phyloP scores from a whole-genome alignment of 2,329 filamentous ascomycete species.

The Cryphonectria nitschkei region DNA sequence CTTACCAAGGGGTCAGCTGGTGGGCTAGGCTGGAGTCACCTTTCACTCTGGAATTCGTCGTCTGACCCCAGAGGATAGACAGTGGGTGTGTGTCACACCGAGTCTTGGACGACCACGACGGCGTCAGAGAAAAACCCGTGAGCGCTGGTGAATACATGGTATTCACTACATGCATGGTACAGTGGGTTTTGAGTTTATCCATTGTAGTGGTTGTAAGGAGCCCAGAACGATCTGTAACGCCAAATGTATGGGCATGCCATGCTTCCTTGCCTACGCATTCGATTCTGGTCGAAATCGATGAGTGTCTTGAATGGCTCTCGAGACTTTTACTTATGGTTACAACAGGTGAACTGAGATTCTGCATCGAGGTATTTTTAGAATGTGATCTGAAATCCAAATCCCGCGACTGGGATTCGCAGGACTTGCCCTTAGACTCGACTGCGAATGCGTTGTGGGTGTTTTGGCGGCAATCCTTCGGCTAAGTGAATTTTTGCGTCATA shows the following conservation, averaged over 20 bases:
- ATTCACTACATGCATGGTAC: not conserved
- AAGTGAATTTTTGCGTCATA: constrained; percentile 20
- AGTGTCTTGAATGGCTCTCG: not conserved
- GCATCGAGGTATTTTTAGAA: not conserved
- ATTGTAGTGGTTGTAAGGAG: not conserved
- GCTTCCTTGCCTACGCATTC: not conserved
- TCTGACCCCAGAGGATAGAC: not conserved
- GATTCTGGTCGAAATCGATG: not conserved
- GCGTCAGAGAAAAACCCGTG: not conserved
- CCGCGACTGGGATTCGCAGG: not conserved
- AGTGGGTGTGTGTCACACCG: not conserved
- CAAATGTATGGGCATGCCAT: constrained; percentile 16
- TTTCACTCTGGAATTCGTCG: not conserved
- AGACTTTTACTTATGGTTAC: not conserved
- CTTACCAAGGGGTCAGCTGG: not conserved
- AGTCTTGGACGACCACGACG: not conserved
- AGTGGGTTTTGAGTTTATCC: not conserved
- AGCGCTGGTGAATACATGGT: not conserved
- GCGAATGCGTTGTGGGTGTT: not conserved
- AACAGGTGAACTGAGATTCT: not conserved
- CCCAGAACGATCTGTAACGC: constrained; percentile 21
- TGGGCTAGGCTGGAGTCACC: not conserved
- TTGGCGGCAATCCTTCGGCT: constrained; percentile 11
- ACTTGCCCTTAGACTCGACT: not conserved
- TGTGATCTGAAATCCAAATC: not conserved